Percentiles rank a stretch among this genome's conserved stretches.
These are phyloP conservation scores for Aechmea fasciata DNA, from an alignment of 176 grass and related monocot genomes.

Conservation along the genomic window DNA sequence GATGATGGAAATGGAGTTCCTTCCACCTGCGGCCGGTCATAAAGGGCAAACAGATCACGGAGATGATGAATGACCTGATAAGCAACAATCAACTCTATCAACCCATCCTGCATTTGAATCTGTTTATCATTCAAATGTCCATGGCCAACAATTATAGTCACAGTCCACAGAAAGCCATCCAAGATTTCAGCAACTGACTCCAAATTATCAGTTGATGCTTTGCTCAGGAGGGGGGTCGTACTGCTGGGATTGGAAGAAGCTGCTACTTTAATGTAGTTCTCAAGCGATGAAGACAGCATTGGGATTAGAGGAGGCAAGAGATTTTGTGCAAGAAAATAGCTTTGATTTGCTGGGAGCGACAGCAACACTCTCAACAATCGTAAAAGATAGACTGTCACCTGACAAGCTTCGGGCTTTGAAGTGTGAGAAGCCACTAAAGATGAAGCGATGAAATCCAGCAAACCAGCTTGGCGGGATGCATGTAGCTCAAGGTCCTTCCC, in stretches of 20 bases:
- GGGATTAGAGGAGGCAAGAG: constrained; percentile 96
- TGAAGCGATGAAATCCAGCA: constrained; percentile 90
- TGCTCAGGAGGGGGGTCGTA: constrained; percentile 44
- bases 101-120: constrained; percentile 83
- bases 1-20: constrained; percentile 94
- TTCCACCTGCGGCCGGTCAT: constrained; percentile 96
- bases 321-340: constrained; percentile 95
- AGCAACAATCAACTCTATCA: constrained; percentile 89
- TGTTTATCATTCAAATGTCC: constrained; percentile 55
- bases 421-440: constrained; percentile 90
- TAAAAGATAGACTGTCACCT: constrained; percentile 85
- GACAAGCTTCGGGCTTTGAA: constrained; percentile 92
- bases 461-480: constrained; percentile 84
- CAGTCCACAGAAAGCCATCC: constrained; percentile 94
- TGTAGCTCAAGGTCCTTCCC: constrained; percentile 86
- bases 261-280: constrained; percentile 98
- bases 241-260: constrained; percentile 57
- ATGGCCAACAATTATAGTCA: constrained; percentile 74
- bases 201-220: constrained; percentile 64
- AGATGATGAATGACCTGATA: constrained; percentile 95
- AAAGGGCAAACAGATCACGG: constrained; percentile 94
- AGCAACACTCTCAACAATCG: constrained; percentile 59
- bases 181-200: constrained; percentile 77
- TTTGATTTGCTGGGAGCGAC: constrained; percentile 74
- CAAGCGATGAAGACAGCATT: constrained; percentile 85